These are phyloP conservation scores for Cenchrus purpureus DNA, from an alignment of 176 grass and related monocot genomes.

Conservation along the genomic window DNA sequence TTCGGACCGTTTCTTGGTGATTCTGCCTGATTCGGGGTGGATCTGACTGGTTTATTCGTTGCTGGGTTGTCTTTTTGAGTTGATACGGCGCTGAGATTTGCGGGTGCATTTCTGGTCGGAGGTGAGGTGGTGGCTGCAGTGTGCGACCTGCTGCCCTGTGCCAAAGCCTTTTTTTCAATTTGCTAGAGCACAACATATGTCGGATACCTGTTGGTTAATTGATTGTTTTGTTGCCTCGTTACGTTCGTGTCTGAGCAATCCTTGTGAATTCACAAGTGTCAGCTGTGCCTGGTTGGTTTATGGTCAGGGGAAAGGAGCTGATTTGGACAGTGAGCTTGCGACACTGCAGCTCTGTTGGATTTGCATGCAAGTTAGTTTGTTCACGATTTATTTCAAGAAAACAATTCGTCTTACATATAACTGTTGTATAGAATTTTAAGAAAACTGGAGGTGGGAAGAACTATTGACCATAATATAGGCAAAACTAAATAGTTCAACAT, in stretches of 20 bases:
- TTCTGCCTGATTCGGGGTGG: slow-evolving; percentile 17
- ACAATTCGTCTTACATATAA: not conserved
- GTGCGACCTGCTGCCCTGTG: not conserved
- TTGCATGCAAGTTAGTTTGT: slow-evolving; percentile 23
- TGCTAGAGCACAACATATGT: not conserved
- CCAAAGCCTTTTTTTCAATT: slow-evolving; percentile 11
- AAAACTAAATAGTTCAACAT: not conserved
- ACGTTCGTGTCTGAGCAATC: not conserved
- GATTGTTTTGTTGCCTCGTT: not conserved
- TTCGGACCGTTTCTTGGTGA: slow-evolving; percentile 7
- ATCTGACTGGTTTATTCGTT: slow-evolving; percentile 36
- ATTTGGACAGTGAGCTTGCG: not conserved
- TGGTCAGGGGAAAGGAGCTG: not conserved
- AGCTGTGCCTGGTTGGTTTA: not conserved
- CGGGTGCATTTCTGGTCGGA: slow-evolving; percentile 45
- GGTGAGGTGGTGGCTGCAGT: slow-evolving; percentile 16
- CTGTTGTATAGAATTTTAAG: not conserved
- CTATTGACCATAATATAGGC: not conserved
- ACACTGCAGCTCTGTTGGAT: not conserved
- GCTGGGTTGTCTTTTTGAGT: not conserved
- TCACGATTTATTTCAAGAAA: not conserved
- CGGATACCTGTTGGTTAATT: not conserved
- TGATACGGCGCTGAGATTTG: slow-evolving; percentile 32
- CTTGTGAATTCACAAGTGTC: not conserved
- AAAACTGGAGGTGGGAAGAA: not conserved